Conservation (phyloP, 202 grass and related monocot genomes). For the Alloteropsis angusta region DNA sequence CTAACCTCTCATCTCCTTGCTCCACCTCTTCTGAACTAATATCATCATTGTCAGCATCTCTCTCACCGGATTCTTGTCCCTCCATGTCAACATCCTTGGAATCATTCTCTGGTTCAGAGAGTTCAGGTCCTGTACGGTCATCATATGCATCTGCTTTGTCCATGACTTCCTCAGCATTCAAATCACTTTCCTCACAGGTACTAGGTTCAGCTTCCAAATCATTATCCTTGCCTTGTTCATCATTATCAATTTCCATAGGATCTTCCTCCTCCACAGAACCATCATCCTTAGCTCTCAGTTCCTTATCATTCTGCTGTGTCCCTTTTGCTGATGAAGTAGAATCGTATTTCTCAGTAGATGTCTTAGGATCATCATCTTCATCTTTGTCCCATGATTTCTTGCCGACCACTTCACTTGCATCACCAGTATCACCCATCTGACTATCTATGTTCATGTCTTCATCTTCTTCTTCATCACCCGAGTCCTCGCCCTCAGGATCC, state of each 20-base stretch:
- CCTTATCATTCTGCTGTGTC: conserved; percentile 41
- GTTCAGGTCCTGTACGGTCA: conserved; percentile 52
- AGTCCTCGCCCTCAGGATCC: conserved; percentile 59
- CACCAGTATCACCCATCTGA: conserved; percentile 80
- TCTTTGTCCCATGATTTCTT: conserved; percentile 80
- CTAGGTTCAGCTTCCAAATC: conserved; percentile 44
- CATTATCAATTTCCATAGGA: conserved; percentile 40
- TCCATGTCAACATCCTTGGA: conserved; percentile 51
- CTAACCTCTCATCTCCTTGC: conserved; percentile 34
- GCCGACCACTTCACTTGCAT: conserved; percentile 60
- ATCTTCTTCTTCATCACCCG: conserved; percentile 48
- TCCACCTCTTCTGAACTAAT: conserved; percentile 34
- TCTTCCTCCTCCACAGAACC: conserved; percentile 47
- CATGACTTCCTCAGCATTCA: conserved; percentile 38
- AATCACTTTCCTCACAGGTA: conserved; percentile 35
- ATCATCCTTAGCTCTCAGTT: conserved; percentile 89
- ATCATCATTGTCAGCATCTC: conserved; percentile 36
- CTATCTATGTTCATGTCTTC: conserved; percentile 72
- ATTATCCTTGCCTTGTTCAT: conserved; percentile 35
- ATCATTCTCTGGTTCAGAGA: conserved; percentile 52
- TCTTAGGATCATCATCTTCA: conserved; percentile 66
- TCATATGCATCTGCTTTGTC: conserved; percentile 80
- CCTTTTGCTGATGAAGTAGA: conserved; percentile 60
- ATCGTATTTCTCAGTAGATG: conserved; percentile 65
- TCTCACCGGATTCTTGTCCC: conserved; percentile 26